Evolutionary conservation across 2,329 filamentous ascomycete species (phyloP), one percentile per base, ranked within the genome.

Genomic region (Camillea tinctor): DNA sequence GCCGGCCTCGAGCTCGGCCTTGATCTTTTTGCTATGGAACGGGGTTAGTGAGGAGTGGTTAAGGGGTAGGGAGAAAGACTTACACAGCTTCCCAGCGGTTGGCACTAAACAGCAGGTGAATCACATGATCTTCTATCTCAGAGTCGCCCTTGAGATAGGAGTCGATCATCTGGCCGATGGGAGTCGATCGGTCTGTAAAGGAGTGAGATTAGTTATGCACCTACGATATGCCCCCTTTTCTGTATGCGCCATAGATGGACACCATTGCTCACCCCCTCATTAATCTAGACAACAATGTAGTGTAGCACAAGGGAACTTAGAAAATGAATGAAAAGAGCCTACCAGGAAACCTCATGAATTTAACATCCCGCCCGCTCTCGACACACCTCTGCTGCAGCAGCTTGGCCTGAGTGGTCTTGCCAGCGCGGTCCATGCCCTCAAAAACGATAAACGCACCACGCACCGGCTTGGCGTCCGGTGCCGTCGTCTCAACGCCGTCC

Each of bases 361-460:
- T 78, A 52, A 84, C 83, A 50, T 76, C 74, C 59, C 74, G 72
- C 4, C 83, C 83, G 57, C 76, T 75, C 66, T 81, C 79, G 6
- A 79, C 74, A 60, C 85, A 80, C 21, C 79, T 72, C 75, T 84
- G 75, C 75, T 84, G 81, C 55, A 97, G 79, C 52, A 87, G 77
- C 69, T 88, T 84, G 67, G 92, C 93, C 82, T 97, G 93, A 36
- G 93, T 96, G 21, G 92, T 94, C 82, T 97, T 97, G 58, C 93
- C 93, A 50, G 93, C 92, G 65, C 92, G 87, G 71, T 97, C 93
- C 63, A 97, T 81, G 1, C 93, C 93, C 78, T 97, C 93, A 58
- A 97, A 86, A 4, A 94, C 90, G 56, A 97, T 85, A 30, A 97
- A 84, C 13, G 88, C 86, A 52, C 93, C 93, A 52, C 89, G 83